A percentile compares a stretch with the other conserved stretches of the same genome.
These are phyloP conservation scores for Metschnikowia arizonensis DNA, from an alignment of 805 yeast species.

Conservation along the genomic window DNA sequence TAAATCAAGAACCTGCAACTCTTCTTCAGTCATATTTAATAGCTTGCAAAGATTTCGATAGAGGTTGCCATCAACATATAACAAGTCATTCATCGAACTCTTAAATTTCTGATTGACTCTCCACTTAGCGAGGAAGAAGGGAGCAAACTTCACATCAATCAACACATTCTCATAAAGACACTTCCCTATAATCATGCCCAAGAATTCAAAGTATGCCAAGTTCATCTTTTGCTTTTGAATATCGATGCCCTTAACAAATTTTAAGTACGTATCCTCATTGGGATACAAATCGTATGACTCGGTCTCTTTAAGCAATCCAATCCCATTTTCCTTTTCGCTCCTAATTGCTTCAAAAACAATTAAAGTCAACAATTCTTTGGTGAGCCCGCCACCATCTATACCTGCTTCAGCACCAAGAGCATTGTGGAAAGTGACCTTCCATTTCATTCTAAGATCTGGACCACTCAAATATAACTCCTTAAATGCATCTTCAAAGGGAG, in stretches of 20 bases:
- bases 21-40: constrained; percentile 49
- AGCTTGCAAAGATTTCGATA: constrained; percentile 63
- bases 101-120: constrained; percentile 41
- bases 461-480: constrained; percentile 52
- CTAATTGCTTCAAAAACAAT: constrained; percentile 67
- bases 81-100: constrained; percentile 75
- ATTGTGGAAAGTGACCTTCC: constrained; percentile 66
- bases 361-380: constrained; percentile 81
- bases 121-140: constrained; percentile 75
- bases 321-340: constrained; percentile 19
- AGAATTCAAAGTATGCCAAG: constrained; percentile 46
- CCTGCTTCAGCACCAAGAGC: constrained; percentile 82
- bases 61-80: constrained; percentile 62
- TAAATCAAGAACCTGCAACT: constrained; percentile 56
- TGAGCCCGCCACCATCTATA: constrained; percentile 94
- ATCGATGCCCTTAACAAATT: constrained; percentile 29
- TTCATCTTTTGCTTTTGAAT: constrained; percentile 24
- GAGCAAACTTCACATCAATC: constrained; percentile 80
- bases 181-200: constrained; percentile 85
- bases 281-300: constrained; percentile 67
- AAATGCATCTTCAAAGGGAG: constrained; percentile 72
- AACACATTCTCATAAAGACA: constrained; percentile 81
- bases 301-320: constrained; percentile 40
- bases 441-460: constrained; percentile 49
- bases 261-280: constrained; percentile 49